These are phyloP conservation scores for Debaryomycetaceae sp. DNA, from an alignment of 1,139 yeast species.

Conservation along the genomic window DNA sequence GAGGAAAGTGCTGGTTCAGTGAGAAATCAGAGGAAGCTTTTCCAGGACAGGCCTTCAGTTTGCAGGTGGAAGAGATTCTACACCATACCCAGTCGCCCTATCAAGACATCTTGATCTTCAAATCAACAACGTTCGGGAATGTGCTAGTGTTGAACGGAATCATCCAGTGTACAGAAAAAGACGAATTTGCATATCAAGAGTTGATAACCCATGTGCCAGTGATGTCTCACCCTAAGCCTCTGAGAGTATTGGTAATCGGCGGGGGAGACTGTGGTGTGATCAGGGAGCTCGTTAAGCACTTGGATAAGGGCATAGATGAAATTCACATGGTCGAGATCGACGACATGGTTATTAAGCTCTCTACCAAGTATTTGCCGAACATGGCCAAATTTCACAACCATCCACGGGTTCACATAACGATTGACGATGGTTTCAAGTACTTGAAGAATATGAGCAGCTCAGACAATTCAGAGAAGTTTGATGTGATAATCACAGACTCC, in stretches of 20 bases:
- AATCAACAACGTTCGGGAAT: conserved; percentile 74
- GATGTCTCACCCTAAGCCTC: conserved; percentile 71
- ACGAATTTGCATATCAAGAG: conserved; percentile 88
- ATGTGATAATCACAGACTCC: conserved; percentile 90
- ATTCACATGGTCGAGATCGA: conserved; percentile 91
- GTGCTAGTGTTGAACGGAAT: conserved; percentile 85
- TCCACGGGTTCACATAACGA: conserved; percentile 67
- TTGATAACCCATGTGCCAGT: conserved; percentile 80
- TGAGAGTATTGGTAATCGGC: conserved; percentile 78
- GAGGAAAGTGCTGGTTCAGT: conserved; percentile 38
- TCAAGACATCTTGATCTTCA: conserved; percentile 63
- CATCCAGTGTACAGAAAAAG: conserved; percentile 84
- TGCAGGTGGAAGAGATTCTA: conserved; percentile 30
- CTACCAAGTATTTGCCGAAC: conserved; percentile 71
- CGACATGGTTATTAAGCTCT: conserved; percentile 73
- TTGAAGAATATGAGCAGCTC: conserved; percentile 36
- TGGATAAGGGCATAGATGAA: conserved; percentile 49
- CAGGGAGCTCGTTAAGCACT: conserved; percentile 80
- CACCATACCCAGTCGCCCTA: conserved; percentile 34
- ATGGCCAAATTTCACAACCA: conserved; percentile 75
- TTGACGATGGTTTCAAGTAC: conserved; percentile 88
- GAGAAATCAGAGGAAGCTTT: conserved; percentile 34
- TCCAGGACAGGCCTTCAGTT: conserved; percentile 45
- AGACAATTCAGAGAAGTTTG: conserved; percentile 45
- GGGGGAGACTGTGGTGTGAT: conserved; percentile 96